Conservation (phyloP, 306 rosid genomes). For the Citrullus colocynthis region DNA sequence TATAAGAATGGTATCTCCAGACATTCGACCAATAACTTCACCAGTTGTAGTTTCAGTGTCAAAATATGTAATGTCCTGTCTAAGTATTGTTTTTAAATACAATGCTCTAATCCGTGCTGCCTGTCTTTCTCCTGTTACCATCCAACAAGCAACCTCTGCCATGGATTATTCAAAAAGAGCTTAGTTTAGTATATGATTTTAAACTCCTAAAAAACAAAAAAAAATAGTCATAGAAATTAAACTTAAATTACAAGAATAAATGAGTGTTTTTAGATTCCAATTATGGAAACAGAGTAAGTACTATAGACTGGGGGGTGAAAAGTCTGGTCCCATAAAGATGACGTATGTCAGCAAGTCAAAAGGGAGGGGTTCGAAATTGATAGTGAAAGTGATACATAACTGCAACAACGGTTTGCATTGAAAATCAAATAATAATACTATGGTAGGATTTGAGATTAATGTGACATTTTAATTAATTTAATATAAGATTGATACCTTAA, state of each 20-base stretch:
- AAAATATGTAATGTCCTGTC: slow-evolving; percentile 76
- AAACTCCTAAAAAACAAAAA: background rate
- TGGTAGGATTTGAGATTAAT: background rate
- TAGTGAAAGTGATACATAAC: background rate
- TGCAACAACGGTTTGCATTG: background rate
- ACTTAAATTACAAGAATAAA: background rate
- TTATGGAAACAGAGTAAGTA: too few relatives aligned
- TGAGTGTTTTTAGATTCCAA: background rate
- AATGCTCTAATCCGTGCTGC: slow-evolving; percentile 59
- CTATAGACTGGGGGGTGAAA: too few relatives aligned
- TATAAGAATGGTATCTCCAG: slow-evolving; percentile 86
- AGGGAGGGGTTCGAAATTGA: background rate
- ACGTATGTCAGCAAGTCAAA: background rate
- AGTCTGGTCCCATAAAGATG: too few relatives aligned
- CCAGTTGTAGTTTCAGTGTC: slow-evolving; percentile 78
- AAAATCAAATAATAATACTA: background rate
- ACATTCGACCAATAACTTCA: slow-evolving; percentile 81
- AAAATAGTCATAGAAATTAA: background rate
- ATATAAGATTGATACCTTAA: background rate
- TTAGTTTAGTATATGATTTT: too few relatives aligned
- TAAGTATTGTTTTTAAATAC: slow-evolving; percentile 64
- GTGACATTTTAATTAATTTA: background rate
- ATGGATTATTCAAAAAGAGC: background rate
- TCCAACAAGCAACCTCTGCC: slow-evolving; percentile 89
- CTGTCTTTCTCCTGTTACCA: slow-evolving; percentile 88